These are phyloP conservation scores for Calonectria hawksworthii DNA, from an alignment of 2,329 filamentous ascomycete species.

Conservation along the genomic window DNA sequence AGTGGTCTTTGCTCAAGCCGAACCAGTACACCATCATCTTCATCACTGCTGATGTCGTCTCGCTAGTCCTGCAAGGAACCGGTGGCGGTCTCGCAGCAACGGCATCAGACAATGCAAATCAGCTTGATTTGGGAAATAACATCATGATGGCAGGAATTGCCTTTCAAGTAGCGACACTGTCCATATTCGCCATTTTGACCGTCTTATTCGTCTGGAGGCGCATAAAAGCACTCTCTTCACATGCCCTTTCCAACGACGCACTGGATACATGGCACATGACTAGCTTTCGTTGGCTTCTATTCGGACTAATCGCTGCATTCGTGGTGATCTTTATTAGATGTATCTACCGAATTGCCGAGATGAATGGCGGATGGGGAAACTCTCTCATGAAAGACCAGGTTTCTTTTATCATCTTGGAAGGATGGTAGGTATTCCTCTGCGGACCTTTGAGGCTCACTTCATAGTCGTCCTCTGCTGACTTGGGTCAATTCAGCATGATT, in stretches of 20 bases:
- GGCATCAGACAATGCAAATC: not conserved
- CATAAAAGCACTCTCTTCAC: not conserved
- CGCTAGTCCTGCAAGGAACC: not conserved
- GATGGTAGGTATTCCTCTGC: conserved; percentile 37
- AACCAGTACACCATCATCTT: conserved; percentile 2
- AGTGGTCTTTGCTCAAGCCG: conserved; percentile 1
- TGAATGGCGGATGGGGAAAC: conserved; percentile 73
- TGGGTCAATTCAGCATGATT: not conserved
- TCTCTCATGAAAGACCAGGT: conserved; percentile 66
- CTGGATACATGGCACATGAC: not conserved
- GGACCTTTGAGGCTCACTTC: not conserved
- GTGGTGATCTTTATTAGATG: conserved; percentile 69
- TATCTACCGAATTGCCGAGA: conserved; percentile 74
- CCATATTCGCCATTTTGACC: conserved; percentile 58
- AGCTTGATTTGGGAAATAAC: conserved; percentile 62
- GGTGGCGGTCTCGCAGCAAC: conserved; percentile 8
- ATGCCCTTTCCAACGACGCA: conserved; percentile 51
- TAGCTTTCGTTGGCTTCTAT: conserved; percentile 12
- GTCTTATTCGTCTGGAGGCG: not conserved
- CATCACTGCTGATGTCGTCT: conserved; percentile 6
- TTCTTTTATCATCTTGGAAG: conserved; percentile 69
- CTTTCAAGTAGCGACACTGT: conserved; percentile 68
- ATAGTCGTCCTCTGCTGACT: not conserved
- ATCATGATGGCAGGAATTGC: conserved; percentile 74
- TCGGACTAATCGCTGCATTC: conserved; percentile 5